These are phyloP conservation scores for Suhomyces atakaporum DNA, from an alignment of 1,139 yeast genomes.

Conservation along the genomic window DNA sequence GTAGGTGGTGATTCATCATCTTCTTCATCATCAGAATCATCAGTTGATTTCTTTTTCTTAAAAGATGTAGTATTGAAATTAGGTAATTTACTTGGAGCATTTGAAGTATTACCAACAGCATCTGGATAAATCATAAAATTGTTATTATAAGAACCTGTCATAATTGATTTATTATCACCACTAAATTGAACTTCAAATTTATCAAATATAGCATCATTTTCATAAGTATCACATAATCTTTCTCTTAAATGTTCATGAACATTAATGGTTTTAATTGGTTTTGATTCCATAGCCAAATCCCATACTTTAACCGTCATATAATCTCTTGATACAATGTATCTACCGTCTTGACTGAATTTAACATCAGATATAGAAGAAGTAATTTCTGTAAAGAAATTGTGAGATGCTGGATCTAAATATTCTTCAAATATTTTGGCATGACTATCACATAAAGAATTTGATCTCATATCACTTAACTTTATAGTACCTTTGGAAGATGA, in stretches of 20 bases:
- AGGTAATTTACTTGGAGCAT: constrained; percentile 16
- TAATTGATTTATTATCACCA: constrained; percentile 88
- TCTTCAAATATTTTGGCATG: constrained; percentile 92
- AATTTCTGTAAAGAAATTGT: constrained; percentile 95
- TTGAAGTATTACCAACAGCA: constrained; percentile 43
- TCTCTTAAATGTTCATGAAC: constrained; percentile 95
- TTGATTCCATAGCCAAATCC: constrained; percentile 97
- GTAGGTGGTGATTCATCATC: constrained; percentile 31
- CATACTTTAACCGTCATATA: constrained; percentile 97
- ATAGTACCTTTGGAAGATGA: constrained; percentile 96
- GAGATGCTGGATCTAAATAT: constrained; percentile 87
- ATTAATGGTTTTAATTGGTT: constrained; percentile 90
- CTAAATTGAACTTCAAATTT: constrained; percentile 95
- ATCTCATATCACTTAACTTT: constrained; percentile 95
- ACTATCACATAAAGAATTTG: constrained; percentile 88
- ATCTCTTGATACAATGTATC: constrained; percentile 93
- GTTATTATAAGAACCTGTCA: constrained; percentile 98
- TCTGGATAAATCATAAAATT: constrained; percentile 96
- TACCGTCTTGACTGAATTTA: constrained; percentile 87
- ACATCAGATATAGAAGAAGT: constrained; percentile 94
- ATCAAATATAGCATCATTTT: constrained; percentile 97
- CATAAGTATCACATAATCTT: constrained; percentile 94
- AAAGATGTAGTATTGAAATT: constrained; percentile 21
- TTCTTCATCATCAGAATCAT: constrained; percentile 47
- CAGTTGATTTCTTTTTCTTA: constrained; percentile 23